A percentile compares a stretch with the other conserved stretches of the same genome.
phyloP scores from a whole-genome alignment of 495 filamentous ascomycete genomes.

The Talaromyces nanjingensis region DNA sequence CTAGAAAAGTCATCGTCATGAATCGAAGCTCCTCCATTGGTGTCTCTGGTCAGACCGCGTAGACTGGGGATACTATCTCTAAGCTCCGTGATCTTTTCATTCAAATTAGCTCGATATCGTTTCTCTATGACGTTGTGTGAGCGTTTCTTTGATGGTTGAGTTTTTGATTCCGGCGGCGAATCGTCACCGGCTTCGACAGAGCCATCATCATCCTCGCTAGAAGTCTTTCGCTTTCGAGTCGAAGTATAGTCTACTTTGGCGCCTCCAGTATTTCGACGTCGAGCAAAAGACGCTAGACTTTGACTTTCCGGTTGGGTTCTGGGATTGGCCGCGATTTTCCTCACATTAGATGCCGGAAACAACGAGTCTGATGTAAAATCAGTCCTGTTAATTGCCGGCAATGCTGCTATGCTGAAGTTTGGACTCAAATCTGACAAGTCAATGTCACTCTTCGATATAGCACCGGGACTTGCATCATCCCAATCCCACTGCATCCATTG shows the following conservation, averaged over 20 bases:
- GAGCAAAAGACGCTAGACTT: not conserved
- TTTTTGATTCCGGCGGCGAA: conserved; percentile 36
- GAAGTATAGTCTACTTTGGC: conserved; percentile 12
- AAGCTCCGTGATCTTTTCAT: conserved; percentile 91
- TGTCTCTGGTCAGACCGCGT: conserved; percentile 64
- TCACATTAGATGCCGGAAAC: conserved; percentile 17
- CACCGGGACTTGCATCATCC: conserved; percentile 26
- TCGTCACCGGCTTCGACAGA: conserved; percentile 1
- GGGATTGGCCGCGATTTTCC: conserved; percentile 11
- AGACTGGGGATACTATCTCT: conserved; percentile 85
- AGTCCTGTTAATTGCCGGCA: not conserved
- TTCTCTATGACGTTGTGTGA: conserved; percentile 98
- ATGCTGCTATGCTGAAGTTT: conserved; percentile 26
- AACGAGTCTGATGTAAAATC: conserved; percentile 7
- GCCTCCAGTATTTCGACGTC: not conserved
- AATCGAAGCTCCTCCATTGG: conserved; percentile 56
- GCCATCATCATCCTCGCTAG: conserved; percentile 29
- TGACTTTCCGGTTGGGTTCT: conserved; percentile 8
- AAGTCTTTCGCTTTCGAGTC: conserved; percentile 34
- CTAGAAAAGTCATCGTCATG: conserved; percentile 68
- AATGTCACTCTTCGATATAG: conserved; percentile 17
- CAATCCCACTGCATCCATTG: conserved; percentile 47
- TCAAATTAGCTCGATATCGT: conserved; percentile 89
- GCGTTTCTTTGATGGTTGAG: conserved; percentile 83
- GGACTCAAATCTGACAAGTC: conserved; percentile 29